These are phyloP conservation scores for Akanthomyces uredinophilus DNA, from an alignment of 2,329 filamentous ascomycete species.

Conservation along the genomic window DNA sequence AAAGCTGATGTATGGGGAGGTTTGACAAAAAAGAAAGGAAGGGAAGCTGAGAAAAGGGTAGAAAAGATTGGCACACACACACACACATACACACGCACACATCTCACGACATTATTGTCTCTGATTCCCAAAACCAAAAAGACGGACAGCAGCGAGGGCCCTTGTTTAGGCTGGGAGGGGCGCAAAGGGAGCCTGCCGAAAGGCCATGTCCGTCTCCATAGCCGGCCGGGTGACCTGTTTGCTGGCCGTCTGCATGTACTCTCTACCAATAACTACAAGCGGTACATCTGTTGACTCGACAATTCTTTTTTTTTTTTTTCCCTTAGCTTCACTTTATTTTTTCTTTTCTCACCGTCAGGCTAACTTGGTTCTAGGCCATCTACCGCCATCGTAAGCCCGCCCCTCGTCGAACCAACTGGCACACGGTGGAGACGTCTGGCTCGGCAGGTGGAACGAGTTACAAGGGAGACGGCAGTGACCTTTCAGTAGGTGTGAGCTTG, in stretches of 20 bases:
- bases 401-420: neutral
- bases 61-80: neutral
- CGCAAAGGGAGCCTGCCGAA: neutral
- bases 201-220: neutral
- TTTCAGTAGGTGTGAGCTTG: neutral
- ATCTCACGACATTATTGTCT: slow-evolving; percentile 4
- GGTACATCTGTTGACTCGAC: neutral
- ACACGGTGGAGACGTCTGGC: neutral
- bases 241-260: neutral
- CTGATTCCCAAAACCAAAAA: neutral
- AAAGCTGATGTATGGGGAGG: neutral
- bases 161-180: slow-evolving; percentile 5
- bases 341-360: neutral
- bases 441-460: slow-evolving; percentile 1
- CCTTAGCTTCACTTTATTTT: neutral
- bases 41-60: neutral
- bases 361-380: neutral
- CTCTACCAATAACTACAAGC: neutral
- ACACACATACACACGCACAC: slow-evolving; percentile 2
- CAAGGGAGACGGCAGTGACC: neutral
- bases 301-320: neutral
- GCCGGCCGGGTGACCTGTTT: neutral
- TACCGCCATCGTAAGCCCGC: neutral
- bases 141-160: neutral
- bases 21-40: neutral